Evolutionary conservation across 345 rosid species (phyloP).

Genomic region (Rhodamnia rubescens): DNA sequence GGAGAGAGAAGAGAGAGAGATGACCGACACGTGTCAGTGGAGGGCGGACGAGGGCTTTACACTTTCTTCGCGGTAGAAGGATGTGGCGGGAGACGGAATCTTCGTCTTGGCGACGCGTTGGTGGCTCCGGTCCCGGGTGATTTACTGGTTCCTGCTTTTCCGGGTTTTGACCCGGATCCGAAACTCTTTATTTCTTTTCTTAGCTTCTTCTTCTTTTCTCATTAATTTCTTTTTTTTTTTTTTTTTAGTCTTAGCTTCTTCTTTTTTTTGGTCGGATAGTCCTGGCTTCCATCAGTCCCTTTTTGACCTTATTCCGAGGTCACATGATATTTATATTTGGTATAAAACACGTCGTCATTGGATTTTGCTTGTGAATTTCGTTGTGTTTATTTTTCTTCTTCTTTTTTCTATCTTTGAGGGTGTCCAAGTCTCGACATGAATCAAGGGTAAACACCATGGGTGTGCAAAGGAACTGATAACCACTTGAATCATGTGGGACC

Average conservation of each 20-base stretch:
- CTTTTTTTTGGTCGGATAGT: not conserved
- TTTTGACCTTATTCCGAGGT: too few relatives aligned
- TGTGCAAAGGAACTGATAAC: too few relatives aligned
- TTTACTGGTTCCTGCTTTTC: not conserved
- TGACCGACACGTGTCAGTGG: slow-evolving; percentile 8
- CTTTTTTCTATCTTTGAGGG: not conserved
- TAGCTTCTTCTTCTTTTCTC: not conserved
- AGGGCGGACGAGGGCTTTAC: not conserved
- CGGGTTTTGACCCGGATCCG: not conserved
- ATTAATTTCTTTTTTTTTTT: not conserved
- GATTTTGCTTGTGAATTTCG: not conserved
- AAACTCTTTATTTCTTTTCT: not conserved
- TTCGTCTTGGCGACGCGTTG: not conserved
- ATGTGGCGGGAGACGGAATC: not conserved
- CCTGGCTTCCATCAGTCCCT: too few relatives aligned
- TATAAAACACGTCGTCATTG: not conserved
- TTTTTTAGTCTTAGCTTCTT: too few relatives aligned
- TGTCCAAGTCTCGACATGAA: not conserved
- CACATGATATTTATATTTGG: not conserved
- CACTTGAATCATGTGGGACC: too few relatives aligned
- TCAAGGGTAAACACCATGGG: too few relatives aligned
- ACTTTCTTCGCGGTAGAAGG: not conserved
- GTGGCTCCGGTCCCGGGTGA: not conserved
- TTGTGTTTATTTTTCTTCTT: not conserved
- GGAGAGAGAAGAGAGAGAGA: slow-evolving; percentile 1